Conservation (phyloP, 768 basidiomycete genomes). For the Lactifluus hygrophoroides region DNA sequence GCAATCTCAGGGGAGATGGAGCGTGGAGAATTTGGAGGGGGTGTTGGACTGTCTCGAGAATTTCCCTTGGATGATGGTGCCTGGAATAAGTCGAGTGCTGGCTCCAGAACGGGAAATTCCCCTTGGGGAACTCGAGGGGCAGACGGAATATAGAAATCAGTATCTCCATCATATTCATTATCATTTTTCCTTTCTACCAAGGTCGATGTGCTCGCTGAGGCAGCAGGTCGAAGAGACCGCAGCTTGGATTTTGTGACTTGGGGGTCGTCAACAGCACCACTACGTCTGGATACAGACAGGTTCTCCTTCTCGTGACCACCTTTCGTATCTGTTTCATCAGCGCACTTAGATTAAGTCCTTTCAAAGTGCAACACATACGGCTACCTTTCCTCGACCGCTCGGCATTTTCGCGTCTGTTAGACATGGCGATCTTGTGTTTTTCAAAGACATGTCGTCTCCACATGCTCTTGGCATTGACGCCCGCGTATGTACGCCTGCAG, state of each 20-base stretch:
- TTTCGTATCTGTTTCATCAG: constrained; percentile 45
- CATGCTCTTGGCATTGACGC: constrained; percentile 87
- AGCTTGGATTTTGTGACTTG: constrained; percentile 14
- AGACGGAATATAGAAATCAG: constrained; percentile 7
- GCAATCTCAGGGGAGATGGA: constrained; percentile 11
- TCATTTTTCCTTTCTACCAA: constrained; percentile 17
- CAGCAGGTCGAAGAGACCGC: constrained; percentile 21
- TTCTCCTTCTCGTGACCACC: constrained; percentile 40
- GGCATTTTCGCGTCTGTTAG: constrained; percentile 66
- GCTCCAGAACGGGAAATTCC: constrained; percentile 16
- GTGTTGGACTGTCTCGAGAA: constrained; percentile 17
- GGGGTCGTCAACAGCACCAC: constrained; percentile 2
- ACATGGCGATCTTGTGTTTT: constrained; percentile 87
- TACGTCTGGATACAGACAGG: constrained; percentile 25
- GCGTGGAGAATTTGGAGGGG: constrained; percentile 19
- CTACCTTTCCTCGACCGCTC: constrained; percentile 49
- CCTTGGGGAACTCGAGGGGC: constrained; percentile 19
- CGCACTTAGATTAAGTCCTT: neutral
- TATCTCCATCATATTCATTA: constrained; percentile 16
- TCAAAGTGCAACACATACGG: constrained; percentile 38
- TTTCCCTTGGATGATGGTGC: constrained; percentile 9
- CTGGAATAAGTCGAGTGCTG: constrained; percentile 12
- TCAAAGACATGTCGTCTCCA: constrained; percentile 85
- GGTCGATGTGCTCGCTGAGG: constrained; percentile 6
- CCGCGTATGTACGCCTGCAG: constrained; percentile 74